Base-by-base conservation (phyloP, 805 yeast genomes). In the Wickerhamomyces chaumierensis region DNA sequence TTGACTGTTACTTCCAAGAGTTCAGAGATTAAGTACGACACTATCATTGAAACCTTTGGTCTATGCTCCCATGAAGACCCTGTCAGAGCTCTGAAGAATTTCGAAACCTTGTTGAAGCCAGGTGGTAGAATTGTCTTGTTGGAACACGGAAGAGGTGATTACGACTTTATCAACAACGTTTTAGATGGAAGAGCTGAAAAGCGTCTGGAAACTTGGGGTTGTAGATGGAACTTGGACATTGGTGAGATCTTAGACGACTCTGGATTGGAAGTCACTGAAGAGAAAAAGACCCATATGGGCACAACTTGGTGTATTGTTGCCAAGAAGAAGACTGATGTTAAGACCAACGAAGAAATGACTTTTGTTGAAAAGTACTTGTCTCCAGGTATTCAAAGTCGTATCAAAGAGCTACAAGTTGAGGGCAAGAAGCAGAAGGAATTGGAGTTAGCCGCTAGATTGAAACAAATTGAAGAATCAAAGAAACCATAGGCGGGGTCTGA, bases 21-120 rank as follows among this genome's bases (percentile, higher is more conserved):
- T 20, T 44, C 56, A 3, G 47, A 51, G 2, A 68, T 81, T 42
- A 78, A 78, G 52, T 92, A 90, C 55, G 98, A 92, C 55, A 88
- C 96, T 0, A 81, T 92, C 18, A 70, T 84, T 36, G 97, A 92
- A 59, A 84, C 96, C 0, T 92, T 92, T 62, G 98, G 98, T 0
- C 64, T 92, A 35, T 92, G 98, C 61, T 88, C 97, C 0, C 96
- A 92, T 53, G 81, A 88, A 48, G 94, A 92, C 54, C 98, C 98
- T 0, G 86, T 83, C 1, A 65, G 62, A 42, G 94, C 95, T 0
- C 63, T 92, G 50, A 62, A 76, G 44, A 85, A 83, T 51, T 84
- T 92, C 77, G 65, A 70, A 14, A 51, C 63, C 20, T 60, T 92
- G 31, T 68, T 92, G 47, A 82, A 81, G 51, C 95, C 96, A 0